Percentiles rank a stretch among this genome's conserved stretches.
phyloP scores from a whole-genome alignment of 306 rosid species.

The Lotus japonicus region DNA sequence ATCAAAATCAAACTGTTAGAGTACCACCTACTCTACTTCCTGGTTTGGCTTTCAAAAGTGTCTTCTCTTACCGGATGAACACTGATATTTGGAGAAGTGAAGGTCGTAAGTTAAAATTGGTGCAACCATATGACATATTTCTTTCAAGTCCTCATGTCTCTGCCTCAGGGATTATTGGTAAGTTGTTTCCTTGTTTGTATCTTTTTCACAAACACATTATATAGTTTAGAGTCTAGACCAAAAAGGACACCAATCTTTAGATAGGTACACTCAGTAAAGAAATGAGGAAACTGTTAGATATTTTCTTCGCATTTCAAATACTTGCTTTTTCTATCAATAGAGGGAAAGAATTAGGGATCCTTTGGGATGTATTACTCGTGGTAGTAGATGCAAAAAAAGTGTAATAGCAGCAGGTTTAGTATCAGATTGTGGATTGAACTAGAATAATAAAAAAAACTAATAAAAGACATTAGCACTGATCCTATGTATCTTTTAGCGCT shows the following conservation, averaged over 20 bases:
- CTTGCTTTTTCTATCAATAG: not conserved
- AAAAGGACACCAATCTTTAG: not conserved
- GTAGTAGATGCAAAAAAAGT: not conserved
- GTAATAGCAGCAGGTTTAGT: not conserved
- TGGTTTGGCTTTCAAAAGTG: slow-evolving; percentile 66
- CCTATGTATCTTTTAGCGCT: not conserved
- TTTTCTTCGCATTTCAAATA: not conserved
- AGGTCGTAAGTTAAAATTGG: slow-evolving; percentile 52
- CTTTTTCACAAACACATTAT: not conserved
- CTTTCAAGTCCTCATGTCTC: slow-evolving; percentile 70
- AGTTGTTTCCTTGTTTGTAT: slow-evolving; percentile 12
- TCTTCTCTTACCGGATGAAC: slow-evolving; percentile 54
- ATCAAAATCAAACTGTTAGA: slow-evolving; percentile 21
- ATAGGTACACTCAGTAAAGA: not conserved
- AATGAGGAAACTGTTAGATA: slow-evolving; percentile 8
- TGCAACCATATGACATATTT: slow-evolving; percentile 71
- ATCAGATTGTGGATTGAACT: not conserved
- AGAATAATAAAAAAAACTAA: not conserved
- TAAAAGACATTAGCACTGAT: not conserved
- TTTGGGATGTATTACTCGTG: not conserved
- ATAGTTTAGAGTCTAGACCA: not conserved
- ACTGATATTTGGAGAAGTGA: slow-evolving; percentile 70
- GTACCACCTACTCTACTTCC: slow-evolving; percentile 63
- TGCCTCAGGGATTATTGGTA: slow-evolving; percentile 74
- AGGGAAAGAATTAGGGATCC: not conserved